Evolutionary conservation across 202 grass and related monocot species (phyloP), one percentile per base, ranked within the genome.

Genomic region (Hordeum pubiflorum): DNA sequence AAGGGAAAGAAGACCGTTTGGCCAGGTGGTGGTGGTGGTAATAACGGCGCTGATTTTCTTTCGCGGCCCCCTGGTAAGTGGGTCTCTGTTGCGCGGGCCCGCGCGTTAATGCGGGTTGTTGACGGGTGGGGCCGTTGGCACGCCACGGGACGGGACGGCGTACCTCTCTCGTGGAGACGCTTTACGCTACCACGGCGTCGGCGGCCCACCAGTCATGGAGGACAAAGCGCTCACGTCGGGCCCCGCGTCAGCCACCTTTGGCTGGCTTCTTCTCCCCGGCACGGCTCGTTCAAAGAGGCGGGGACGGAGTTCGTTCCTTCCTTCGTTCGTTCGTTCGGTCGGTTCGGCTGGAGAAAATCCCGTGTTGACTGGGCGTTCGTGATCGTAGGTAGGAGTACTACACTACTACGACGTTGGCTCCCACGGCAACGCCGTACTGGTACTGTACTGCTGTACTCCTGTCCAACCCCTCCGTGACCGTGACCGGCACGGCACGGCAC

Each of bases 131-230:
- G 31, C 18, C 14, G 84, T 36, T 41, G 26, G 68, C 44, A 17
- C 69, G 38, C 58, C 17, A 59, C 18, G 55, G 9, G 13, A 57
- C 15, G 68, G 67, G 67, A 70, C 14, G 11, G 67, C 22, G 22
- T 22, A 23, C 17, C 50, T 54, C 55, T 18, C 63, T 8, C 0
- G 8, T 38, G 37, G 37, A 7, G 12, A 13, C 21, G 29, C 81
- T 75, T 69, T 75, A 69, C 86, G 81, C 81, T 76, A 79, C 68
- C 75, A 5, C 31, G 73, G 74, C 32, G 32, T 3, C 10, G 8
- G 38, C 63, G 72, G 27, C 63, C 85, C 85, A 73, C 80, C 34
- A 55, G 81, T 80, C 81, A 80, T 57, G 39, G 13, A 27, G 73
- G 37, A 31, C 15, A 6, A 36, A n/a, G 10, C 29, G 21, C 32